Conservation (phyloP, 78 protist species). For the Acrasis kona region DNA sequence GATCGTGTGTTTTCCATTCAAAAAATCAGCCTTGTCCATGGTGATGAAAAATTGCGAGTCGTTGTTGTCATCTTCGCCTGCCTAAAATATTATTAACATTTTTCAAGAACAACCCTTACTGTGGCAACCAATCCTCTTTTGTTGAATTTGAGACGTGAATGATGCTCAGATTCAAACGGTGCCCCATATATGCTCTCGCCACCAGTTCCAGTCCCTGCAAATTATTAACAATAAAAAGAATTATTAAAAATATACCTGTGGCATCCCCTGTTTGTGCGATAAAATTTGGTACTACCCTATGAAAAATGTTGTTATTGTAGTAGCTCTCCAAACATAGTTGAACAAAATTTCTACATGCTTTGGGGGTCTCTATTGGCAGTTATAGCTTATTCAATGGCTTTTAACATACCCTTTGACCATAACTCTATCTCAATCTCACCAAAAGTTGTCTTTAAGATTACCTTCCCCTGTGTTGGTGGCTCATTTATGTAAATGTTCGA, state of each 20-base stretch:
- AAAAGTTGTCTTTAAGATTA: slow-evolving; percentile 58
- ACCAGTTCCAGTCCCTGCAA: slow-evolving; percentile 9
- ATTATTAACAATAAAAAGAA: neutral
- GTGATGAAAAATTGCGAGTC: slow-evolving; percentile 88
- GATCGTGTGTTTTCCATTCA: slow-evolving; percentile 76
- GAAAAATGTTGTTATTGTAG: slow-evolving; percentile 75
- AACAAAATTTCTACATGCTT: slow-evolving; percentile 71
- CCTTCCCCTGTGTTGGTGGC: slow-evolving; percentile 80
- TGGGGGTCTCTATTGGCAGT: slow-evolving; percentile 72
- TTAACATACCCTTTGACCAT: too few species aligned
- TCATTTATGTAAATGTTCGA: too few species aligned
- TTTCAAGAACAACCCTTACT: too few species aligned
- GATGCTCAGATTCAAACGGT: slow-evolving; percentile 80
- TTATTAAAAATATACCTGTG: neutral
- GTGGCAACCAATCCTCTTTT: slow-evolving; percentile 55
- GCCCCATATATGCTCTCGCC: slow-evolving; percentile 70
- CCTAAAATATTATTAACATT: too few species aligned
- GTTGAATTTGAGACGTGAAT: slow-evolving; percentile 50
- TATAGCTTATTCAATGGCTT: too few species aligned
- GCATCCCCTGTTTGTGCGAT: slow-evolving; percentile 92
- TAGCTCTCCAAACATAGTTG: slow-evolving; percentile 77
- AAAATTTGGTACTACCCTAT: slow-evolving; percentile 69
- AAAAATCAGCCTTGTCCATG: slow-evolving; percentile 49
- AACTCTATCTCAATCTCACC: slow-evolving; percentile 86
- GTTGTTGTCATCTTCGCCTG: slow-evolving; percentile 42